Evolutionary conservation across 805 yeast genomes (phyloP), one percentile per base, ranked within the genome.

Genomic region (Pichia kluyveri): DNA sequence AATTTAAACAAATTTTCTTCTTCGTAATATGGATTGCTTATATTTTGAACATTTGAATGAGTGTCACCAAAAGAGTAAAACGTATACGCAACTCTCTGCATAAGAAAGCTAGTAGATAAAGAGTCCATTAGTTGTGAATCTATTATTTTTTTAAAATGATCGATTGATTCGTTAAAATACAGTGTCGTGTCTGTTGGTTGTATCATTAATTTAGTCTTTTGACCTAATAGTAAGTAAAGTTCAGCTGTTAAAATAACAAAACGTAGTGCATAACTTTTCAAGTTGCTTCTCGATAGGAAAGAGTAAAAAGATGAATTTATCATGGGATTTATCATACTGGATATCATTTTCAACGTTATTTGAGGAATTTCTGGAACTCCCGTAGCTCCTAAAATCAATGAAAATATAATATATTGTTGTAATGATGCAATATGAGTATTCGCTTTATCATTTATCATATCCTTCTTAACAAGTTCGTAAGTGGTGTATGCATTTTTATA

Each of bases 381-480:
- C 54, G 70, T 70, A 12, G 69, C 59, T 6, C 71, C 89, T 65
- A 91, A 71, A 5, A 90, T 65, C 27, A 83, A 69, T 1, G 95
- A 79, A 1, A 82, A 70, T 0, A 90, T 85, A 56, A 86, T 82
- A 84, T 88, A 86, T 63, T 91, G 96, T 54, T 90, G 89, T n/a
- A 84, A 71, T 0, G 95, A 80, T 0, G 96, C 96, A 44, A 82
- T 75, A 56, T 83, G 80, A 12, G 73, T 68, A 88, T 93, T 87
- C 0, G 93, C 87, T 65, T 82, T 84, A 57, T 84, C 93, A 50
- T 77, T 76, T 38, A 78, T 69, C 54, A 82, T 82, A 60, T 90
- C 96, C 57, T 84, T 83, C 51, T 83, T 82, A 38, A 88, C 72
- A 44, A 86, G 62, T 51, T 91, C 98, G 61, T 91, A 91, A 1